Base-by-base conservation (phyloP, 176 grass and related monocot species). In the Puccinellia tenuiflora region DNA sequence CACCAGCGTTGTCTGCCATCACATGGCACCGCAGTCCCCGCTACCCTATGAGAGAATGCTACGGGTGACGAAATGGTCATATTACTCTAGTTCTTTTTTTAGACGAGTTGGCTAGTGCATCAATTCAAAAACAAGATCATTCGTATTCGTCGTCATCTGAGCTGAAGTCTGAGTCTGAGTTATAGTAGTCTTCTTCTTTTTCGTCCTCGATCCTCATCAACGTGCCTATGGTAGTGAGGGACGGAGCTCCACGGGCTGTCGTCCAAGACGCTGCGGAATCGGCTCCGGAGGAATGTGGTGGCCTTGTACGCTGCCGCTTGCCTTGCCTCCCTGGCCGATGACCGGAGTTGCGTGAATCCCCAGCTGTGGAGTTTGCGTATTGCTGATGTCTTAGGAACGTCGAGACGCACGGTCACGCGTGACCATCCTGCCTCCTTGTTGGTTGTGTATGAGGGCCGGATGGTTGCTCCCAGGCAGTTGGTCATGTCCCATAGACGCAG, bases 331-430 rank as follows among this genome's bases (percentile, higher is more conserved):
- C 28, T 6, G 0, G 13, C 26, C 6, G 59, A 30, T 6, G 13
- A 13, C 12, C 59, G 4, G 4, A 5, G 0, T 4, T 61, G 3
- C 3, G 8, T 61, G 57, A 61, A 29, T 2, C 57, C 14, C 57
- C 25, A 61, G 5, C 5, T 0, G 3, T 15, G 4, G 1, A 0
- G 0, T 20, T 52, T 52, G 5, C 5, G 1, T 52, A 20, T 2
- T 21, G 18, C 1, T 0, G 6, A 7, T 52, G 50, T 52, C 50
- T 21, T 52, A 7, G 50, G 50, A 18, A 52, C 18, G 50, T 20
- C 1, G 50, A 52, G 20, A 5, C 5, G 18, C 50, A 52, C 50
- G 17, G 50, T 52, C 50, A 52, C 50, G 50, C 50, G 1, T 52
- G 48, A 14, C 11, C 0, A 3, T 16, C 17, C 48, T 51, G 48